Conservation (phyloP, 805 yeast genomes). For the Ogataea ramenticola region DNA sequence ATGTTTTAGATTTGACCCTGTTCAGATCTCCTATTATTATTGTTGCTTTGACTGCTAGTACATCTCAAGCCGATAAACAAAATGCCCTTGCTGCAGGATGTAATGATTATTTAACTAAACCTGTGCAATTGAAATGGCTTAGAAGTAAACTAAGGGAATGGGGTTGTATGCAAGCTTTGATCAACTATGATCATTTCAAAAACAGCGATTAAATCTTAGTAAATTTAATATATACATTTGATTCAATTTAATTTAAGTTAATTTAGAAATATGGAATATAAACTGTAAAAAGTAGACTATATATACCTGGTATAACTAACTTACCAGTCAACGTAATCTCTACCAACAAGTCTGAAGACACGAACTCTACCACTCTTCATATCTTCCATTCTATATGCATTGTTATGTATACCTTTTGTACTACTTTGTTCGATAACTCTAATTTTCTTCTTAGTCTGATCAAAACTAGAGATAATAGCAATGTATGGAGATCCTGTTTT, state of each 20-base stretch:
- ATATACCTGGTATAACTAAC: neutral
- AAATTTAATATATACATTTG: too few relatives aligned
- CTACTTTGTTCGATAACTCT: constrained; percentile 54
- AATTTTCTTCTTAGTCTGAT: constrained; percentile 61
- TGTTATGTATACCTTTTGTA: constrained; percentile 46
- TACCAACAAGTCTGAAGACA: constrained; percentile 73
- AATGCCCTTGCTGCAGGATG: constrained; percentile 96
- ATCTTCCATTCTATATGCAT: constrained; percentile 61
- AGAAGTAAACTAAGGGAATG: constrained; percentile 92
- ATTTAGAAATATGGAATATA: too few relatives aligned
- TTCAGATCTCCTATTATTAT: constrained; percentile 94
- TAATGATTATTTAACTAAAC: constrained; percentile 92
- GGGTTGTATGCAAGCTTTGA: constrained; percentile 99
- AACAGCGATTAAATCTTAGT: constrained; percentile 12
- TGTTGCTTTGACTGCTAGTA: constrained; percentile 93
- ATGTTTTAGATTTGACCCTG: constrained; percentile 49
- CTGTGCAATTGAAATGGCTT: constrained; percentile 91
- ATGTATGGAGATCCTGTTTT: constrained; percentile 45
- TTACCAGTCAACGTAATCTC: constrained; percentile 69
- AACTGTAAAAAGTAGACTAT: neutral
- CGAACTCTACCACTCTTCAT: constrained; percentile 73
- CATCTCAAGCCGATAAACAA: constrained; percentile 75
- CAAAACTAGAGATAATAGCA: constrained; percentile 67
- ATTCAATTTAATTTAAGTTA: too few relatives aligned
- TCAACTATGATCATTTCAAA: constrained; percentile 92